Conservation (phyloP, 2,329 filamentous ascomycete genomes). For the Chrysoporthe deuterocubensis region DNA sequence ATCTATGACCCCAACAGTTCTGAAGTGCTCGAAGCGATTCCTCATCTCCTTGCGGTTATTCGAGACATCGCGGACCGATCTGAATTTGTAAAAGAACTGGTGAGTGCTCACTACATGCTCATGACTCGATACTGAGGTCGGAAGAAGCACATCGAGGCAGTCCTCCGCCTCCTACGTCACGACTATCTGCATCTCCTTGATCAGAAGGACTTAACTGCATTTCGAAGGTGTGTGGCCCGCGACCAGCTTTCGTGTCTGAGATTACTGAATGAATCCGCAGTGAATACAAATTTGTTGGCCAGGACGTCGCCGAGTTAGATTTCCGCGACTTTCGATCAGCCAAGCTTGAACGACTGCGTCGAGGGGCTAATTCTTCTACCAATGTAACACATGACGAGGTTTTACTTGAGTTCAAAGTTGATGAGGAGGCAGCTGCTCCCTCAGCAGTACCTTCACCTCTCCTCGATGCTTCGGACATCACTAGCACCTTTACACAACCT, state of each 20-base stretch:
- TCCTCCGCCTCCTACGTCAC: constrained; percentile 26
- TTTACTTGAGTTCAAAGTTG: constrained; percentile 26
- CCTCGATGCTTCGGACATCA: constrained; percentile 24
- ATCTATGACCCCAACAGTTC: constrained; percentile 23
- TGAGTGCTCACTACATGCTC: constrained; percentile 4
- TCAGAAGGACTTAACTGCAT: constrained; percentile 24
- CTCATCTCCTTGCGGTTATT: no score
- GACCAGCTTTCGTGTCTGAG: constrained; percentile 7
- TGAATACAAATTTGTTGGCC: constrained; percentile 29
- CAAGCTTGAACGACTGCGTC: constrained; percentile 30
- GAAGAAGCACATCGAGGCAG: constrained; percentile 26
- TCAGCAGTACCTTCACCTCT: constrained; percentile 20
- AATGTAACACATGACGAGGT: constrained; percentile 14
- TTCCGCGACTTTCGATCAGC: constrained; percentile 33
- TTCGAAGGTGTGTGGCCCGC: constrained; percentile 9
- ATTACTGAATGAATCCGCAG: constrained; percentile 15
- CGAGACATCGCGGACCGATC: constrained; percentile 3
- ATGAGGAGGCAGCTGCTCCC: constrained; percentile 15
- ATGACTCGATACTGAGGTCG: no score
- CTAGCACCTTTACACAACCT: background rate
- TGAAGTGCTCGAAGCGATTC: background rate
- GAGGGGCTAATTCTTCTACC: constrained; percentile 11
- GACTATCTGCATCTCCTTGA: constrained; percentile 17
- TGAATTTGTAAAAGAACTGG: constrained; percentile 27
- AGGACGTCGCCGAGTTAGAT: constrained; percentile 32